A percentile compares a stretch with the other conserved stretches of the same genome.
Evolutionary conservation across 2,329 filamentous ascomycete species (phyloP).

Genomic region (Thermoascus crustaceus): DNA sequence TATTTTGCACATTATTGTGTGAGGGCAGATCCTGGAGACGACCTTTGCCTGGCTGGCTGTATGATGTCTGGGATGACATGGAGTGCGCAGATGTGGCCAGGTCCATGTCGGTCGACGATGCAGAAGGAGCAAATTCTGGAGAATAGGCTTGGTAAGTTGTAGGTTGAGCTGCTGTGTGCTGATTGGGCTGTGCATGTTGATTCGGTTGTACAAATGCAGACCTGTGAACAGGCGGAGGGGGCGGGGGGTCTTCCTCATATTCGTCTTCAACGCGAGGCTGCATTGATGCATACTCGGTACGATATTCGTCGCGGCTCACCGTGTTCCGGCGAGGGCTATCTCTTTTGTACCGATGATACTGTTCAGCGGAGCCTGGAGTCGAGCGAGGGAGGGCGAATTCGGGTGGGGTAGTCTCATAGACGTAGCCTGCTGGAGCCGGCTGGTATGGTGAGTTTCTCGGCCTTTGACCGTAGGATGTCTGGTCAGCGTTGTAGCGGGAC

Average conservation of each 20-base stretch:
- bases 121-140: conserved; percentile 17
- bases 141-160: conserved; percentile 21
- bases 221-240: conserved; percentile 29
- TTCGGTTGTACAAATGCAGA: conserved; percentile 21
- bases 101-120: conserved; percentile 15
- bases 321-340: conserved; percentile 18
- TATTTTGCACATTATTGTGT: conserved; percentile 18
- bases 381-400: conserved; percentile 13
- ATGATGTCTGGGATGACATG: conserved; percentile 18
- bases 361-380: conserved; percentile 11
- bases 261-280: conserved; percentile 42
- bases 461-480: conserved; percentile 13
- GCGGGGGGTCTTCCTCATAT: conserved; percentile 29
- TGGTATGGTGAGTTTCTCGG: conserved; percentile 14
- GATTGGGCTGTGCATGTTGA: too few relatives aligned
- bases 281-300: conserved; percentile 36
- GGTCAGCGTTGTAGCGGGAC: conserved; percentile 16
- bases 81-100: conserved; percentile 7
- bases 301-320: conserved; percentile 21
- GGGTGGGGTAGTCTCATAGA: conserved; percentile 13
- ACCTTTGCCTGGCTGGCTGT: conserved; percentile 12
- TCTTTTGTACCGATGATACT: conserved; percentile 19
- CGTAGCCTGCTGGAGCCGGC: conserved; percentile 6
- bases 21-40: conserved; percentile 18
- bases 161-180: conserved; percentile 16